Base-by-base conservation (phyloP, 306 rosid genomes). In the Benincasa hispida region DNA sequence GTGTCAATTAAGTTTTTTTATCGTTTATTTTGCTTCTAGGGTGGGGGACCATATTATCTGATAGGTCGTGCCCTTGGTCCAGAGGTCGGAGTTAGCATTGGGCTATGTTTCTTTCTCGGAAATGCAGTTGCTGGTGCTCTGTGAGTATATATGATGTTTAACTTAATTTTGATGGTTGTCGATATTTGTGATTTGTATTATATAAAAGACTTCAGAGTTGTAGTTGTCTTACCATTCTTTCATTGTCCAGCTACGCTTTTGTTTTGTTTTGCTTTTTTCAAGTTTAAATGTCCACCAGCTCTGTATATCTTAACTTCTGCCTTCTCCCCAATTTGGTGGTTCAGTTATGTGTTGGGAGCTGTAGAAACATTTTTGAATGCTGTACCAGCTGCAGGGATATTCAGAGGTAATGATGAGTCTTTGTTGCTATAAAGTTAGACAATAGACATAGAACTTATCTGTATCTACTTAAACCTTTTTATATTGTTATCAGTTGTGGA, bases 31-130 rank as follows among this genome's bases (percentile, higher is more conserved):
- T 77, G 50, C 75, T 82, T 83, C 79, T 82, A 94, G 99, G 99
- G 99, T 80, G 99, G 99, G 77, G 99, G 99, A 72, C 99, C 99
- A 2, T 94, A 94, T 84, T 94, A 94, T 88, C 99, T 94, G 78
- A 94, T 94, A 55, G 99, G 99, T 59, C 99, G 99, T 77, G 99
- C 98, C 70, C 99, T 94, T 83, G 99, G 99, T 83, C 99, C 99
- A 79, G 99, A 94, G 87, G 99, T 94, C 88, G 99, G 99, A 82
- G 98, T 94, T 85, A 94, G 99, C 90, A 94, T 94, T 84, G 99
- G 99, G 76, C 81, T 94, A 72, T 94, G 99, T 84, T 94, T 94
- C 87, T 94, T 94, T 82, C 96, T 94, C 13, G 99, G 99, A 75
- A 94, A 94, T 86, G 99, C 98, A 77, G 97, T 94, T 85, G 99